A percentile compares a stretch with the other conserved stretches of the same genome.
phyloP scores from a whole-genome alignment of 805 yeast species.

The Zygosaccharomyces siamensis region DNA sequence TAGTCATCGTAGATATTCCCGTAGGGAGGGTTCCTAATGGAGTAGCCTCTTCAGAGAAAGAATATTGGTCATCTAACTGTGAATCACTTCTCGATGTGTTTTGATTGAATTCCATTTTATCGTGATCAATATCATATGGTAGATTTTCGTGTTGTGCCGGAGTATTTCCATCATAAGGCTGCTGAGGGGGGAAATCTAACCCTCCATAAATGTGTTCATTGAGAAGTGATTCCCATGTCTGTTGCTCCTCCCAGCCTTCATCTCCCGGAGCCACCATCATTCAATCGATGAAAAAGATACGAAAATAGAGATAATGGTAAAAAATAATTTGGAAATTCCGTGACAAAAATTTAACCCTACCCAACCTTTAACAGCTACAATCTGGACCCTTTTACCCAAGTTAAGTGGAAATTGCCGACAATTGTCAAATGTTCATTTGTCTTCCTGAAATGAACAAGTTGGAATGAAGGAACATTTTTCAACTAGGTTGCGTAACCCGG shows the following conservation, averaged over 20 bases:
- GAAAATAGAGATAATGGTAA: too few species aligned
- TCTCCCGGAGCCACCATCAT: not conserved
- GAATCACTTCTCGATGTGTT: not conserved
- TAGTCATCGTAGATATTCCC: not conserved
- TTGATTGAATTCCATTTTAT: not conserved
- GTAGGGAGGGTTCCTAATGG: not conserved
- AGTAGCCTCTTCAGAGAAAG: not conserved
- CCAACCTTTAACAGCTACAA: not conserved
- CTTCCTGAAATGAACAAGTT: too few species aligned
- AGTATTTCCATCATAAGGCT: slow-evolving; percentile 11
- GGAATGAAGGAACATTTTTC: too few species aligned
- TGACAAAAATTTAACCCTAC: not conserved
- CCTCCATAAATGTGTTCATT: slow-evolving; percentile 5
- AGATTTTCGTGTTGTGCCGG: slow-evolving; percentile 29
- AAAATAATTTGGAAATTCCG: not conserved
- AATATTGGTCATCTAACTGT: not conserved
- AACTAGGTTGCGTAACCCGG: too few species aligned
- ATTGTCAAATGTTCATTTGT: too few species aligned
- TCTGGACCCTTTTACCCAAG: not conserved
- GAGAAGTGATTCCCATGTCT: slow-evolving; percentile 8
- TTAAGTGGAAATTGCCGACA: not conserved
- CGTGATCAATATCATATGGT: slow-evolving; percentile 12
- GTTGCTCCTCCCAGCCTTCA: slow-evolving; percentile 6
- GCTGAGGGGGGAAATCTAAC: not conserved
- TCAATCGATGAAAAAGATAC: not conserved